Base-by-base conservation (phyloP, 129 eudicot species). In the Heracleum sosnowskyi region DNA sequence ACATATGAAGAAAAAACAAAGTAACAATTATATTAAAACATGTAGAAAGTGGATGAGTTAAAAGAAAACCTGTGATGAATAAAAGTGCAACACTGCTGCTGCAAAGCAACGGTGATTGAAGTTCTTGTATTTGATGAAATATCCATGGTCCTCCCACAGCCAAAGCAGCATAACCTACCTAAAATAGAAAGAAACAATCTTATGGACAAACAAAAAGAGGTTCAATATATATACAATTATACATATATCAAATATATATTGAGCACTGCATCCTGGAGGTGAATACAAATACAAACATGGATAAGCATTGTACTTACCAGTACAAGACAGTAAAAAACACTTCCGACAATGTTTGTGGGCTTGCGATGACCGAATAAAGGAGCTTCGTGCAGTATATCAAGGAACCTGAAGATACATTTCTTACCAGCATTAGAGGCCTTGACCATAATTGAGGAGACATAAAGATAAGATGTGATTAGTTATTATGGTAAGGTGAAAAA, bases 111-210 rank as follows among this genome's bases (percentile, higher is more conserved):
- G 89, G 91, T 73, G 82, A 76, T 73, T 83, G 84, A 80, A 88
- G 77, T 35, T 79, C 85, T 81, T 89, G 78, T 57, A 86, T 79
- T 73, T 88, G 77, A 24, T 80, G 77, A 81, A 96, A 87, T 60
- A 92, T 81, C 97, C 90, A 96, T 81, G 93, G 88, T 84, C 93
- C 95, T 74, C 93, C 97, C 53, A 86, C 87, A 64, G 93, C 99
- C 78, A 92, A 82, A 77, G 84, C 69, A 79, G 95, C 97, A 86
- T 92, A 96, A 82, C 95, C 99, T 90, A 96, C 89, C 99, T 96
- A 87, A 55, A 96, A 77, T 78, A 33, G 42, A 78, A 81, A 45
- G 75, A 41, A 79, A 76, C 74, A 84, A 80, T 76, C 69, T 78
- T 62, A 71, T 69, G 17, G 20, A 28, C 5, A 4, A 63, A 28